These are phyloP conservation scores for Naganishia randhawae DNA, from an alignment of 768 basidiomycete species.

Conservation along the genomic window DNA sequence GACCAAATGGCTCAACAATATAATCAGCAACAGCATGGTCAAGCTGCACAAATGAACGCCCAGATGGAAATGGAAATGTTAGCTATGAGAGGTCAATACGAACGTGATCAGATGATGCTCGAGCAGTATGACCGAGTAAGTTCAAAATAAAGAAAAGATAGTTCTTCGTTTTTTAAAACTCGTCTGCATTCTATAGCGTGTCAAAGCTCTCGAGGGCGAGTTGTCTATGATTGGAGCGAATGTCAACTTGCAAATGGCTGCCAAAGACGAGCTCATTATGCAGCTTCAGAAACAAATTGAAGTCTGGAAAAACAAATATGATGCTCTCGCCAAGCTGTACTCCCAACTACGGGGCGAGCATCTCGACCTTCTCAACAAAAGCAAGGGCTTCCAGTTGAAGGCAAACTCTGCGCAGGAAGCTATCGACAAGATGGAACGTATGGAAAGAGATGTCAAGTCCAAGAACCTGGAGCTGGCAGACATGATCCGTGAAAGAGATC, in stretches of 20 bases:
- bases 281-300: slow-evolving; percentile 95
- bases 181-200: slow-evolving; percentile 59
- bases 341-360: slow-evolving; percentile 96
- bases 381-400: slow-evolving; percentile 94
- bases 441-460: slow-evolving; percentile 96
- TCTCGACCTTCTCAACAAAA: slow-evolving; percentile 92
- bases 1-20: slow-evolving; percentile 64
- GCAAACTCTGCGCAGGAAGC: slow-evolving; percentile 98
- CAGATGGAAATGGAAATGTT: slow-evolving; percentile 88
- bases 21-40: slow-evolving; percentile 65
- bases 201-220: slow-evolving; percentile 91
- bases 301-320: slow-evolving; percentile 97
- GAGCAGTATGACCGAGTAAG: slow-evolving; percentile 94
- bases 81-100: slow-evolving; percentile 92
- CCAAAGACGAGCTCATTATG: slow-evolving; percentile 92
- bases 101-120: slow-evolving; percentile 92
- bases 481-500: slow-evolving; percentile 96
- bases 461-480: slow-evolving; percentile 98
- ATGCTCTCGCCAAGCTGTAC: slow-evolving; percentile 95
- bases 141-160: slow-evolving; percentile 24
- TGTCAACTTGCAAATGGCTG: slow-evolving; percentile 74
- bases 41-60: slow-evolving; percentile 67
- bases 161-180: background rate
- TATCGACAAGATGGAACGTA: slow-evolving; percentile 95
- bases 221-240: slow-evolving; percentile 69